Conservation (phyloP, 2,329 filamentous ascomycete genomes). For the Xylariomycetidae sp. region DNA sequence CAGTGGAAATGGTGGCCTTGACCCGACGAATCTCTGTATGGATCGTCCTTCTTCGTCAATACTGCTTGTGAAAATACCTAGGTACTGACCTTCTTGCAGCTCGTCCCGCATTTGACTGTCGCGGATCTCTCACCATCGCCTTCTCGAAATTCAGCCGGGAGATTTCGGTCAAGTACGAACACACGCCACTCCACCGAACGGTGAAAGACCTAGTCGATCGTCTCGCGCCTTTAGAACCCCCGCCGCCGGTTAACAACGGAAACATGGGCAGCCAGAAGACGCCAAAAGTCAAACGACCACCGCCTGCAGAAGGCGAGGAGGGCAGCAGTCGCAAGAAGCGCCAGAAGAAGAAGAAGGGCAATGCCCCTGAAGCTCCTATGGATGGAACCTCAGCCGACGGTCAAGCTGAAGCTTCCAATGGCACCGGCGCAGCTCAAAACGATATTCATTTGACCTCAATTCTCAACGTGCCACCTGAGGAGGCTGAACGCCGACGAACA, state of each 20-base stretch:
- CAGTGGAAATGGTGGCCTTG: slow-evolving; percentile 39
- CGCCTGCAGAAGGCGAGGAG: slow-evolving; percentile 21
- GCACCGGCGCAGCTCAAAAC: slow-evolving; percentile 11
- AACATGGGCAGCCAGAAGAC: slow-evolving; percentile 17
- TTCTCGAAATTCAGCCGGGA: slow-evolving; percentile 42
- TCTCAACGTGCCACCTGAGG: slow-evolving; percentile 36
- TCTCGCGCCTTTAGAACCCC: slow-evolving; percentile 33
- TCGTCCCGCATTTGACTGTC: slow-evolving; percentile 55
- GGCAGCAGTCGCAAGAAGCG: slow-evolving; percentile 19
- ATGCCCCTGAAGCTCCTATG: slow-evolving; percentile 15
- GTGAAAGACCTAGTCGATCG: slow-evolving; percentile 43
- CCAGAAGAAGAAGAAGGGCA: slow-evolving; percentile 17
- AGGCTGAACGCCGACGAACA: slow-evolving; percentile 44
- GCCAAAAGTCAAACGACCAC: slow-evolving; percentile 24
- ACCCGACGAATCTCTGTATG: slow-evolving; percentile 38
- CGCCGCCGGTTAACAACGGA: slow-evolving; percentile 22
- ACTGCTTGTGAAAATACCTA: not conserved
- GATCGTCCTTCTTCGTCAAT: not conserved
- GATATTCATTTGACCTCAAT: slow-evolving; percentile 24
- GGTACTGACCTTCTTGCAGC: slow-evolving; percentile 27
- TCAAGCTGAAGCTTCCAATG: slow-evolving; percentile 4
- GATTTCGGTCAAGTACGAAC: slow-evolving; percentile 49
- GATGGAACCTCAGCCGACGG: slow-evolving; percentile 4
- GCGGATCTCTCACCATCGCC: slow-evolving; percentile 42
- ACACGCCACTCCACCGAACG: slow-evolving; percentile 51